Conservation (phyloP, 1,139 yeast genomes). For the Debaryomyces udenii region DNA sequence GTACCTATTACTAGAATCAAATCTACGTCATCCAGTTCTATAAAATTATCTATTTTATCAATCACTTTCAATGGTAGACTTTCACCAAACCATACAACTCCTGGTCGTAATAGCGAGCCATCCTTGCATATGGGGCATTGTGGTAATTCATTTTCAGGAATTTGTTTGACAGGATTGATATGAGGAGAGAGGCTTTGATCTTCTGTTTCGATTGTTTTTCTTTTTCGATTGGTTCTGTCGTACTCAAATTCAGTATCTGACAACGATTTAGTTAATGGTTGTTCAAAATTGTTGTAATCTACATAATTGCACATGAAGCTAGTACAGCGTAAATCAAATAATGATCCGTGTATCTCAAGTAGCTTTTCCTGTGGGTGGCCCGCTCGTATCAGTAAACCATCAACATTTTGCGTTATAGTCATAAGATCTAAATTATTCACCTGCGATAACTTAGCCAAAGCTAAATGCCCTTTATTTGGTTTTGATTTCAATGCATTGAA, state of each 20-base stretch:
- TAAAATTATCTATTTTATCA: conserved; percentile 69
- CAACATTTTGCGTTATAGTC: conserved; percentile 82
- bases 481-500: conserved; percentile 61
- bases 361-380: conserved; percentile 55
- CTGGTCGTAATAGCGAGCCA: conserved; percentile 65
- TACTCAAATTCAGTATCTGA: conserved; percentile 40
- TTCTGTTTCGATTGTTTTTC: conserved; percentile 15
- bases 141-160: conserved; percentile 63
- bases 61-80: conserved; percentile 66
- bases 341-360: conserved; percentile 76
- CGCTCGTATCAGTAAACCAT: conserved; percentile 70
- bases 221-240: conserved; percentile 20
- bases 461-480: conserved; percentile 76
- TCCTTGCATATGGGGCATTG: conserved; percentile 69
- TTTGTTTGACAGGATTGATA: conserved; percentile 47
- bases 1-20: conserved; percentile 83
- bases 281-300: conserved; percentile 53
- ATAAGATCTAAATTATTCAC: conserved; percentile 38
- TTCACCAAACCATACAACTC: conserved; percentile 94
- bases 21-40: conserved; percentile 63
- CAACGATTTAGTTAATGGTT: conserved; percentile 68
- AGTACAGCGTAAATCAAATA: conserved; percentile 75
- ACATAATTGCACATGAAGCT: conserved; percentile 68
- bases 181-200: conserved; percentile 40
- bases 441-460: conserved; percentile 56